Percentiles rank a stretch among this genome's conserved stretches.
phyloP scores from a whole-genome alignment of 2,329 filamentous ascomycete genomes.

The Anthostomella pinea region DNA sequence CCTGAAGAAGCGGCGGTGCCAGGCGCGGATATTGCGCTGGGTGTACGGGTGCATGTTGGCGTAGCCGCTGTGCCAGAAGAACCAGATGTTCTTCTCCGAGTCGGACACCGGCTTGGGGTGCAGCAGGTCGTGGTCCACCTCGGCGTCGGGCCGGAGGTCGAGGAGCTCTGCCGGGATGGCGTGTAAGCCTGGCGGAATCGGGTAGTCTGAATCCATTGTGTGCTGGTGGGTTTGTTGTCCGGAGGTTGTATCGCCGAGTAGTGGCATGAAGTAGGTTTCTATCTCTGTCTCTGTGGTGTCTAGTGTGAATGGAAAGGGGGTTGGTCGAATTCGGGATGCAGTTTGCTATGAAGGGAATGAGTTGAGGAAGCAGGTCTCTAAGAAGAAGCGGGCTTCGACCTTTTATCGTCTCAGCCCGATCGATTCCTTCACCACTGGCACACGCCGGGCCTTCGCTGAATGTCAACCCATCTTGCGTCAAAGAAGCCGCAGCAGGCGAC shows the following conservation, averaged over 20 bases:
- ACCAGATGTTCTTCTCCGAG: constrained; percentile 53
- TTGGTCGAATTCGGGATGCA: too few relatives aligned
- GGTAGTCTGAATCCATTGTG: constrained; percentile 28
- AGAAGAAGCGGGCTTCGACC: too few relatives aligned
- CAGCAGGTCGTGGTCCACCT: constrained; percentile 42
- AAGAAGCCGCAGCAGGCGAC: too few relatives aligned
- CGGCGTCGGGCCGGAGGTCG: constrained; percentile 44
- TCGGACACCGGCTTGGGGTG: constrained; percentile 37
- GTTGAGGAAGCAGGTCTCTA: too few relatives aligned
- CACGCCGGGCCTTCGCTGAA: too few relatives aligned
- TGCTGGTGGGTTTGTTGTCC: not conserved
- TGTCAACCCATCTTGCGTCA: too few relatives aligned
- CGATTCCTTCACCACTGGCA: too few relatives aligned
- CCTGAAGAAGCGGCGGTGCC: constrained; percentile 50
- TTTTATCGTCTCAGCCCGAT: too few relatives aligned
- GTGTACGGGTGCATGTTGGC: constrained; percentile 48
- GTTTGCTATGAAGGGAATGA: too few relatives aligned
- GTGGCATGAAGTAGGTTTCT: constrained; percentile 1
- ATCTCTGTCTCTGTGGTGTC: too few relatives aligned
- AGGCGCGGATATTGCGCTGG: constrained; percentile 51
- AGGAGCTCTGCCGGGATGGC: constrained; percentile 38
- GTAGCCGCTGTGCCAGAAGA: constrained; percentile 56
- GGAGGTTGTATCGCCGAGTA: not conserved
- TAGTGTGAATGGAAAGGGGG: too few relatives aligned
- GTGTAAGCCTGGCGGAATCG: constrained; percentile 39